Conservation (phyloP, 1,284 basidiomycete species). For the Meripilus lineatus region DNA sequence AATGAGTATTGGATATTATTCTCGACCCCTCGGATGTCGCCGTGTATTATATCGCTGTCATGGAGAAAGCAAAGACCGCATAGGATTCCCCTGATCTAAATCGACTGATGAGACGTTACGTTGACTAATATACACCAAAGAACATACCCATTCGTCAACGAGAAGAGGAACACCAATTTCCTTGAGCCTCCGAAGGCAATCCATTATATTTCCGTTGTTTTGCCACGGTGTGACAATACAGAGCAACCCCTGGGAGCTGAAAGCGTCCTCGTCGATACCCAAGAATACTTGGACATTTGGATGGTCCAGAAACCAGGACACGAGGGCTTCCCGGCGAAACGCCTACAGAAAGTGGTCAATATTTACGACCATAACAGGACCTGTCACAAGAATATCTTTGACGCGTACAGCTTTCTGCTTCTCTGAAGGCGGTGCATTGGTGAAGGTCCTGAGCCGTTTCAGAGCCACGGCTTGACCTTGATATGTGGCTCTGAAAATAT, state of each 20-base stretch:
- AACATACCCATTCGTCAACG: constrained; percentile 6
- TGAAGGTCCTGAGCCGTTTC: constrained; percentile 3
- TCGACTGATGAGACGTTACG: too few species aligned
- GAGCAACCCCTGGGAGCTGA: neutral
- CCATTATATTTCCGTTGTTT: constrained; percentile 6
- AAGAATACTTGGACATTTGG: constrained; percentile 5
- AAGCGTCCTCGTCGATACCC: constrained; percentile 6
- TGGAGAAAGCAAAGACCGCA: too few species aligned
- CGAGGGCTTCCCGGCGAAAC: constrained; percentile 8
- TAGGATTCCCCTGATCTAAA: too few species aligned
- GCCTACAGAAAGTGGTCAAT: constrained; percentile 2
- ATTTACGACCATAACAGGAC: neutral
- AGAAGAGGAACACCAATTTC: neutral
- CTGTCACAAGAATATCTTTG: neutral
- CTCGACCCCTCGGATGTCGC: too few species aligned
- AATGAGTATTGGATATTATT: neutral
- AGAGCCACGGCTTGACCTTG: constrained; percentile 1
- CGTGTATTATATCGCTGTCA: too few species aligned
- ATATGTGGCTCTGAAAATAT: constrained; percentile 2
- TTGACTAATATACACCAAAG: too few species aligned
- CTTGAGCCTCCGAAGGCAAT: neutral
- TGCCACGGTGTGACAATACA: constrained; percentile 10
- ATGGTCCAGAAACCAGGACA: constrained; percentile 8
- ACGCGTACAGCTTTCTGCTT: neutral
- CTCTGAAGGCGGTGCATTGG: too few species aligned